phyloP scores from a whole-genome alignment of 805 yeast genomes.

The Candida hispaniensis region DNA sequence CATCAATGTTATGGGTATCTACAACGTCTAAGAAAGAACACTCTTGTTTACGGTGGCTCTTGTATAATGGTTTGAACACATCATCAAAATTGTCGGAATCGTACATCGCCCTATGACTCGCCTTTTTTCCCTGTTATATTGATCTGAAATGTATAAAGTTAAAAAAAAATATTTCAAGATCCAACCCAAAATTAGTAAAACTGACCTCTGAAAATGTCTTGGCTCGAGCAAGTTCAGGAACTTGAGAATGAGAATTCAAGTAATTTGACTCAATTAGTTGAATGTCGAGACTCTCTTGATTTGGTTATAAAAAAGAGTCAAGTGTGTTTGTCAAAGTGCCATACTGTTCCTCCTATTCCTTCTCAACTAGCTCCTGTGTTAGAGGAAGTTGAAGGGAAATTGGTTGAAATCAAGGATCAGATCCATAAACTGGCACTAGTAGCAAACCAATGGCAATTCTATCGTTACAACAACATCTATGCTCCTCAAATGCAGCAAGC shows the following conservation, averaged over 20 bases:
- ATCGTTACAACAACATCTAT: slow-evolving; percentile 15
- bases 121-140: too few relatives aligned
- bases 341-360: slow-evolving; percentile 11
- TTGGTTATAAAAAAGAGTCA: slow-evolving; percentile 5
- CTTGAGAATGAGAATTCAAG: slow-evolving; percentile 9
- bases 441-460: slow-evolving; percentile 13
- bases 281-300: slow-evolving; percentile 9
- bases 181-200: too few relatives aligned
- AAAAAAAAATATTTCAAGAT: too few relatives aligned
- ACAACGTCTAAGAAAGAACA: too few relatives aligned
- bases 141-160: too few relatives aligned
- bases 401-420: slow-evolving; percentile 1
- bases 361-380: slow-evolving; percentile 6
- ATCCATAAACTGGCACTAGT: slow-evolving; percentile 5
- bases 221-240: slow-evolving; percentile 10
- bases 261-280: slow-evolving; percentile 3
- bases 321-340: slow-evolving; percentile 6
- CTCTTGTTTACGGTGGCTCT: too few relatives aligned
- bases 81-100: too few relatives aligned
- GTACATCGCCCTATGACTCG: too few relatives aligned
- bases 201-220: too few relatives aligned
- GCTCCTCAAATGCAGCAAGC: slow-evolving; percentile 11
- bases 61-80: too few relatives aligned
- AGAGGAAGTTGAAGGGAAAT: slow-evolving; percentile 6
- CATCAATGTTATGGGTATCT: too few relatives aligned